Evolutionary conservation across 2,329 filamentous ascomycete species (phyloP), one percentile per base, ranked within the genome.

Genomic region (Neospermospora avenae): DNA sequence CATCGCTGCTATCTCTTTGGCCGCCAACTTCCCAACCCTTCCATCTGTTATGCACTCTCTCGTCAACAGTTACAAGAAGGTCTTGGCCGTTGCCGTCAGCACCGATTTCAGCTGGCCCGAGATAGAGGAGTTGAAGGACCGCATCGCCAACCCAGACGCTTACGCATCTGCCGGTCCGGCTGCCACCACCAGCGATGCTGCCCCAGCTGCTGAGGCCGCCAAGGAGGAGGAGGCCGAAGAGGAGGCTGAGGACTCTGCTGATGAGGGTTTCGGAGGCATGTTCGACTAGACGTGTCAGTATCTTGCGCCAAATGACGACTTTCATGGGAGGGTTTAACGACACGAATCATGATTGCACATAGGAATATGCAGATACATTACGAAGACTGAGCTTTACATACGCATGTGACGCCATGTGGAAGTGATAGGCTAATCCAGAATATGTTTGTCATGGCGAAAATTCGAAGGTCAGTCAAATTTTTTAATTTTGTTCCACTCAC

Each of bases 121-220:
- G 80, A 96, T 99, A 74, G 87, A 96, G 74, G 85, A 96, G 81
- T 89, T 99, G 82, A 99, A 99, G 90, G 95, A 99, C 83, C 92
- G 95, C 78, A 97, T 99, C 74, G 91, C 91, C 81, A 98, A 99
- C 87, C 96, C 96, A 71, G 95, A 99, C 58, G 91, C 91, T 58
- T 99, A 98, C 78, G 95, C 93, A 68, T 77, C 91, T 52, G 82
- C 93, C 68, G 91, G 89, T 68, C 91, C 93, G 61, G 85, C 76
- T 67, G 88, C 87, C 62, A 80, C 84, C 62, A 80, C 84, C 59
- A 78, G 79, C 56, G 75, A 78, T 51, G 77, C 78, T 63, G 79
- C 78, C 65, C 77, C 76, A 58, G 81, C 79, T 65, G 80, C 77
- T 57, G 79, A 78, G 57, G 77, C 78, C 57, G 80, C 81, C 65